Percentiles rank a stretch among this genome's conserved stretches.
These are phyloP conservation scores for Pestalotiopsis sp. DNA, from an alignment of 2,329 filamentous ascomycete genomes.

Conservation along the genomic window DNA sequence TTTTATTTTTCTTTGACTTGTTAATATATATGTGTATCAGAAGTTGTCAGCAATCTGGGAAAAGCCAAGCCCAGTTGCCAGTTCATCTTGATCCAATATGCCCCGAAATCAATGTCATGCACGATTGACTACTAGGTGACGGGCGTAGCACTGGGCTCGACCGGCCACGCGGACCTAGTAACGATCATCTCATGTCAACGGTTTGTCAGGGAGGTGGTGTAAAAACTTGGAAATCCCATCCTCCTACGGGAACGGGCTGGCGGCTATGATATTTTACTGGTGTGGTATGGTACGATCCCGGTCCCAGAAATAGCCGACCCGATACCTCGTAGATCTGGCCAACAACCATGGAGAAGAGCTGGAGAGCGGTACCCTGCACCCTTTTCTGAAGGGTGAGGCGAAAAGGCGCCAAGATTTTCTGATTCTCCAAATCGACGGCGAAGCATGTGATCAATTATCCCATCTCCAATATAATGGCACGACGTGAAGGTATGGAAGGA, in stretches of 20 bases:
- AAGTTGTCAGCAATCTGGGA: neutral
- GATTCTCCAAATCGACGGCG: neutral
- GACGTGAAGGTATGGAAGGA: neutral
- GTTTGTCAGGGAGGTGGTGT: neutral
- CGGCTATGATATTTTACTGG: neutral
- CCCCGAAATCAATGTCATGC: neutral
- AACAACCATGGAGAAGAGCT: neutral
- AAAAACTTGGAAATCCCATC: neutral
- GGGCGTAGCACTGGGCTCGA: neutral
- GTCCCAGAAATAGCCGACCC: neutral
- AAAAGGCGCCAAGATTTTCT: neutral
- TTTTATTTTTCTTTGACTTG: neutral
- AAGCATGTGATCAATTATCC: neutral
- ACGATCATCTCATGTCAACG: neutral
- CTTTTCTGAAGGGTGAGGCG: neutral
- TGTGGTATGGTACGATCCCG: neutral
- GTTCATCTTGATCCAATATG: neutral
- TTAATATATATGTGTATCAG: neutral
- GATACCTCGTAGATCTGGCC: neutral
- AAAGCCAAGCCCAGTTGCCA: neutral
- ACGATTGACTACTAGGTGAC: neutral
- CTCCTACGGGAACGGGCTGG: too few species aligned
- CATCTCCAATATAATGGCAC: neutral
- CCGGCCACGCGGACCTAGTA: neutral
- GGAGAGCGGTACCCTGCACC: neutral